Evolutionary conservation across 192 early-diverging fungal species (phyloP), one percentile per base, ranked within the genome.

Genomic region (Backusella macrospora): DNA sequence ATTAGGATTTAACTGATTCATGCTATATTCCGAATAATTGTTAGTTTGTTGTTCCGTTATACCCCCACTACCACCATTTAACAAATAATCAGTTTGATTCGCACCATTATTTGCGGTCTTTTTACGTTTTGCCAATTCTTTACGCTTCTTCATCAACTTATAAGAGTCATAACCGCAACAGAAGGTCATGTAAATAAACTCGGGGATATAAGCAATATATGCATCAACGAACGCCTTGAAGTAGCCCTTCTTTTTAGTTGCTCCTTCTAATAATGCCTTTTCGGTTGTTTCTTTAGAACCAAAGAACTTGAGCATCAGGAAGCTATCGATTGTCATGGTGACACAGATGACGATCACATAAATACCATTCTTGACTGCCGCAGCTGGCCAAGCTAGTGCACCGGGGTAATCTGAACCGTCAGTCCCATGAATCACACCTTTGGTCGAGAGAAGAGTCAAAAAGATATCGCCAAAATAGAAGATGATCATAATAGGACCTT

Each of bases 151-250:
- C n/a, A 68, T 73, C 38, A 81, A 62, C 48, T 48, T 63, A 34
- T 47, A 73, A 12, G 75, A 77, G 42, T 81, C 80, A 2, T 68
- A 15, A 16, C 80, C 75, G 67, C 80, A 81, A 26, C 74, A 77
- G 6, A 81, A 37, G 0, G 74, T 46, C 14, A 68, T 71, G 1
- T 52, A 18, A 10, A 81, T 40, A 64, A 81, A 77, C 38, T 81
- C 72, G 34, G 80, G 80, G 13, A 81, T 73, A 46, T 76, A 81
- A 2, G 46, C 43, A n/a, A 81, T 37, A 38, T 74, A 77, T 63
- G 72, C 72, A 71, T 81, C 80, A 2, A 77, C 48, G 55, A 81
- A 68, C 5, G 80, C 80, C 34, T 23, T 26, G 45, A 65, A 72
- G 1, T 52, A 42, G 21, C 38, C 47, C 42, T 73, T 34, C n/a